Percentiles rank a stretch among this genome's conserved stretches.
These are phyloP conservation scores for Arthrobotrys sinensis DNA, from an alignment of 2,329 filamentous ascomycete species.

Conservation along the genomic window DNA sequence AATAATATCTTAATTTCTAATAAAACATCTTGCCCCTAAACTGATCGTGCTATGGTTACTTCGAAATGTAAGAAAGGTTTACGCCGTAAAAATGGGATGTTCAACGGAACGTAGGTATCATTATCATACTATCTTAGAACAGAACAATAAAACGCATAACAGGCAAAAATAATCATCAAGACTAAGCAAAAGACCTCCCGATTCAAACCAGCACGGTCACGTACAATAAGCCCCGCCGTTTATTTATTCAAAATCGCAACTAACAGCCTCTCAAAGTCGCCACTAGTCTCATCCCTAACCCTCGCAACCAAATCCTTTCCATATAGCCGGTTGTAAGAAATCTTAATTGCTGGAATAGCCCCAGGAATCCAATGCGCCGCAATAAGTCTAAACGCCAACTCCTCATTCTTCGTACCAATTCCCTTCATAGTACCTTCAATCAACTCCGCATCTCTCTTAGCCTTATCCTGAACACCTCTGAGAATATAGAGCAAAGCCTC, in stretches of 20 bases:
- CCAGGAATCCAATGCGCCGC: conserved; percentile 85
- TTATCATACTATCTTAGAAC: too few species aligned
- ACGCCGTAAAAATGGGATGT: too few species aligned
- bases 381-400: conserved; percentile 82
- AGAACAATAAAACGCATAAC: too few species aligned
- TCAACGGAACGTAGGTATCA: too few species aligned
- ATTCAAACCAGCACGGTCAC: neutral
- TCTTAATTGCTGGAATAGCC: conserved; percentile 82
- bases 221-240: neutral
- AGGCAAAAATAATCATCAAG: neutral
- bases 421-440: conserved; percentile 92
- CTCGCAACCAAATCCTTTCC: conserved; percentile 77
- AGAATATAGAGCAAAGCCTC: conserved; percentile 80
- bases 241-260: conserved; percentile 72
- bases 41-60: too few species aligned
- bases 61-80: too few species aligned
- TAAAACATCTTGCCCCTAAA: too few species aligned
- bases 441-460: conserved; percentile 76
- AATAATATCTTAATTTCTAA: too few species aligned
- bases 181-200: neutral
- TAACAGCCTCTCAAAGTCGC: conserved; percentile 84
- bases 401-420: conserved; percentile 85
- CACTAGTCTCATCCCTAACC: conserved; percentile 86
- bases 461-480: conserved; percentile 81
- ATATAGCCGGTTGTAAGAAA: conserved; percentile 81